phyloP scores from a whole-genome alignment of 148 eudicot genomes.

The Rhododendron vialii region DNA sequence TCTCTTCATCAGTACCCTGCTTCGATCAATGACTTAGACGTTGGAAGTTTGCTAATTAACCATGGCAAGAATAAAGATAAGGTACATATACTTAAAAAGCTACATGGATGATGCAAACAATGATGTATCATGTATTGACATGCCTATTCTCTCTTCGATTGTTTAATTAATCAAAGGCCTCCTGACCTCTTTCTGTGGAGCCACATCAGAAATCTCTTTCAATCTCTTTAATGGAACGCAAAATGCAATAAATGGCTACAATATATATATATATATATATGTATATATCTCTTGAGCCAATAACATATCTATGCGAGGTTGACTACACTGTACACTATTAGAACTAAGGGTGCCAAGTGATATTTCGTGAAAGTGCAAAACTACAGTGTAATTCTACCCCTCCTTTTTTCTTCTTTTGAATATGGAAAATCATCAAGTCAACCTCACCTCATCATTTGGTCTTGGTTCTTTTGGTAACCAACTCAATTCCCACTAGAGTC shows the following conservation, averaged over 20 bases:
- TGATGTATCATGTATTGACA: background rate
- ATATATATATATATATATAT: no score
- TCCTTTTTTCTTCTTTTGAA: slow-evolving; percentile 29
- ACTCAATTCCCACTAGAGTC: slow-evolving; percentile 40
- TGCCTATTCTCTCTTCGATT: background rate
- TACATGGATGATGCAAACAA: background rate
- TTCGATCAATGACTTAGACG: background rate
- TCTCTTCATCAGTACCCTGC: background rate
- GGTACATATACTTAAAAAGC: background rate
- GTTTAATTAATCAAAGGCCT: background rate
- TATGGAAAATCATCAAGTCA: slow-evolving; percentile 65
- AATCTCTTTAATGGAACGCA: background rate
- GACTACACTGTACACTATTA: background rate
- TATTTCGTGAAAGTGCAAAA: background rate
- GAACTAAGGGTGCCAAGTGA: background rate
- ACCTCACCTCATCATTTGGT: slow-evolving; percentile 99
- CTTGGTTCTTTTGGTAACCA: slow-evolving; percentile 68
- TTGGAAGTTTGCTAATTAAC: no score
- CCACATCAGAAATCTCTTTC: background rate
- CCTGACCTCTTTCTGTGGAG: background rate
- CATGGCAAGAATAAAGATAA: background rate
- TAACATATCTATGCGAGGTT: background rate
- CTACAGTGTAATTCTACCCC: background rate
- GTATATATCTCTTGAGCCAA: background rate
- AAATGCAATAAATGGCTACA: background rate